Evolutionary conservation across 1,284 basidiomycete genomes (phyloP), one percentile per base, ranked within the genome.

Genomic region (Ceratobasidium papillatum): DNA sequence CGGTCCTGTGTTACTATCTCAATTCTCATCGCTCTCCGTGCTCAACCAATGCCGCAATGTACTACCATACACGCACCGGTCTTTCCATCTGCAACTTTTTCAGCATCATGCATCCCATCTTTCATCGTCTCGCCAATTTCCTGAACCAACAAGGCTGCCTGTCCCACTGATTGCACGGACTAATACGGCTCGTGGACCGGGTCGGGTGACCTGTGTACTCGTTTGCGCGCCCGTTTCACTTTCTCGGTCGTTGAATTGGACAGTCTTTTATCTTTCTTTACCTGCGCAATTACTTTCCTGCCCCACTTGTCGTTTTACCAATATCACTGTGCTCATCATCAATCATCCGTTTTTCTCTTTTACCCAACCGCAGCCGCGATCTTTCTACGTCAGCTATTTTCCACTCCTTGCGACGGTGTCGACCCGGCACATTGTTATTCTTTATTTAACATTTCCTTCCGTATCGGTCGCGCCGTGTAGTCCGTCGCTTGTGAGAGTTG

Each of bases 1-100:
- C 66, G 66, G 66, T 71, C 49, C 52, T 71, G 66, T 71, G 66
- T 71, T 71, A 71, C 66, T 71, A 71, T 71, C 54, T 58, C 54
- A 43, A 47, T 32, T 71, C 52, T 71, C 66, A 71, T 71, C 66
- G 66, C 66, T 71, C 66, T 71, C 66, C 66, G 66, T 71, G 66
- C 66, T 71, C 66, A 71, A 49, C 65, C 47, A 58, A 62, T 36
- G 51, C 65, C 65, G 54, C 66, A 71, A 58, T 71, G 66, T 71
- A 71, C 66, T 71, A 71, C 34, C 66, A 71, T 71, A 71, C 52
- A 71, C 66, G 54, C 66, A 71, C 59, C 66, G 54, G 66, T 71
- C 59, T 71, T 71, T 59, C 54, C 22, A 54, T 71, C 66, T 59
- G 66, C 66, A 71, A 71, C 66, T 71, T 71, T 41, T 59, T 43